Evolutionary conservation across 2,329 filamentous ascomycete species (phyloP).

Genomic region (Pleoardoris graminearum): DNA sequence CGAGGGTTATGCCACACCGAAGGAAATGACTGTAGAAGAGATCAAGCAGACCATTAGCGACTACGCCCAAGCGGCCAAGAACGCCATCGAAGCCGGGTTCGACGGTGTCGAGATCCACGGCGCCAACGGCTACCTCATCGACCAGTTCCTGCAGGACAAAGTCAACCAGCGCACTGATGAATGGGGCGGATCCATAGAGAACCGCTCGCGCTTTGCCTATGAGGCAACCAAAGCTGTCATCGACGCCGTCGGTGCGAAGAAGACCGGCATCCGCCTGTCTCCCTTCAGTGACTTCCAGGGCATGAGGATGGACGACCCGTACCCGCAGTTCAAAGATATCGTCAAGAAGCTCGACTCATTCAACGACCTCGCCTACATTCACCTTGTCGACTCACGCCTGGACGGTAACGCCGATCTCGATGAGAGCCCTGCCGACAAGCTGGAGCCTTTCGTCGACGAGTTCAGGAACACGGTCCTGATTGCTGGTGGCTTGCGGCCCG

Average conservation of each 20-base stretch:
- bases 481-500: constrained; percentile 49
- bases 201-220: constrained; percentile 57
- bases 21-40: constrained; percentile 45
- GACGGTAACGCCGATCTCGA: constrained; percentile 47
- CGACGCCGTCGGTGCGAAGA: constrained; percentile 59
- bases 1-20: constrained; percentile 50
- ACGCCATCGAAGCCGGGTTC: constrained; percentile 57
- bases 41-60: constrained; percentile 45
- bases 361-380: constrained; percentile 52
- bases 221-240: constrained; percentile 58
- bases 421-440: constrained; percentile 14
- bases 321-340: constrained; percentile 66
- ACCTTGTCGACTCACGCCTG: constrained; percentile 61
- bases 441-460: constrained; percentile 30
- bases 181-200: constrained; percentile 55
- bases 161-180: constrained; percentile 58
- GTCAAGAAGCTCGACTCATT: constrained; percentile 56
- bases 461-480: constrained; percentile 42
- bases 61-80: constrained; percentile 50
- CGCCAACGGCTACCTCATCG: constrained; percentile 69
- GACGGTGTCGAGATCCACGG: constrained; percentile 63
- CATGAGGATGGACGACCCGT: constrained; percentile 65
- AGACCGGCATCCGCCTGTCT: constrained; percentile 61
- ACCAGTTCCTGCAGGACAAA: constrained; percentile 65
- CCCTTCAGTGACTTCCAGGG: constrained; percentile 65